Evolutionary conservation across 208 protist species (phyloP), one percentile per base, ranked within the genome.

Genomic region (Acanthamoeba royreba): DNA sequence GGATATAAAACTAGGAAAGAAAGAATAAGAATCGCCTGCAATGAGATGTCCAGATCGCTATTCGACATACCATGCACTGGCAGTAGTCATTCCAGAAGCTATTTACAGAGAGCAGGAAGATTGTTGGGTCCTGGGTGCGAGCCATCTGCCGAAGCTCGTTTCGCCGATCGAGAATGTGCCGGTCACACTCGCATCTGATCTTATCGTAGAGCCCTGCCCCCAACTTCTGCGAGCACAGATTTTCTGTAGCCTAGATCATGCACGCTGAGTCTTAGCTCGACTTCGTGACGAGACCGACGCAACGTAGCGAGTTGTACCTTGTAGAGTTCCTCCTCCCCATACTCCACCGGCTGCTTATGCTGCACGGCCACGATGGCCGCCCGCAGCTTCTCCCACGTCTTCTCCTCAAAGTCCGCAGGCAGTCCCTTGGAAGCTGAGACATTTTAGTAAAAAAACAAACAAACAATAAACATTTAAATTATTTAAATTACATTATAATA

Each of bases 271-370:
- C n/a, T 77, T 38, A 46, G 1, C 13, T 13, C 7, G 58, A 69
- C 15, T 40, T 13, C 58, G 5, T 69, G 58, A 66, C 28, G 28
- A 13, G 11, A n/a, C n/a, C n/a, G n/a, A n/a, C n/a, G n/a, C n/a
- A n/a, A n/a, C n/a, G n/a, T n/a, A n/a, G n/a, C n/a, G n/a, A n/a
- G n/a, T n/a, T n/a, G n/a, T n/a, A 96, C 94, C 94, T 94, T 93
- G 90, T 97, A 97, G 25, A 97, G 90, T 25, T 97, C 93, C 46
- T 97, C 95, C 42, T 94, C 58, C 22, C 79, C 92, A 25, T 77
- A 47, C 33, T 35, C 8, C 13, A 96, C 93, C 5, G 95, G 7
- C 38, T 93, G 38, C 69, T 96, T 93, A 1, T 31, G 49, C 28
- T 97, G 87, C 15, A 97, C 95, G 3, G 92, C 95, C 7, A 33